phyloP scores from a whole-genome alignment of 441 rosid genomes.

The Metrosideros polymorpha region DNA sequence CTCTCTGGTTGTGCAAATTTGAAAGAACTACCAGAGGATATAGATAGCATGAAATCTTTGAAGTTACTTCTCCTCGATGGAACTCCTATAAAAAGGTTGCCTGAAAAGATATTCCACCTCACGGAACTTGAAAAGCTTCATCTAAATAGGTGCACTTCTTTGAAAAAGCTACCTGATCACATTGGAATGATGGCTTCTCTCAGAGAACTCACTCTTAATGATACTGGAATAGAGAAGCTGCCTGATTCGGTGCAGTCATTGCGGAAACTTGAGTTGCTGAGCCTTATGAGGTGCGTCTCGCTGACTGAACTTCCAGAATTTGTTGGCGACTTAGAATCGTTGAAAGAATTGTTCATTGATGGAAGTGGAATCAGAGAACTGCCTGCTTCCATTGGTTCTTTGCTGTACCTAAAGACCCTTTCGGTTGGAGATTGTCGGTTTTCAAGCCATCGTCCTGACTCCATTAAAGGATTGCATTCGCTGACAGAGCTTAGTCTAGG shows the following conservation, averaged over 20 bases:
- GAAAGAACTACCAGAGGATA: conserved; percentile 32
- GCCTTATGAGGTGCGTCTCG: conserved; percentile 24
- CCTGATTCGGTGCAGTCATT: conserved; percentile 41
- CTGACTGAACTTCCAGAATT: conserved; percentile 34
- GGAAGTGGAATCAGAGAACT: conserved; percentile 24
- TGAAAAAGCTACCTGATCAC: conserved; percentile 28
- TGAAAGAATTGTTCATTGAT: conserved; percentile 15
- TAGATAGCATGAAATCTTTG: conserved; percentile 39
- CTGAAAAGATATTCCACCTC: conserved; percentile 28
- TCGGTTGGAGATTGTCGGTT: conserved; percentile 24
- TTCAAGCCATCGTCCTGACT: conserved; percentile 27
- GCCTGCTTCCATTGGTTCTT: conserved; percentile 25
- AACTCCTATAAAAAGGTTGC: conserved; percentile 40
- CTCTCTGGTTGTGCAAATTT: conserved; percentile 41
- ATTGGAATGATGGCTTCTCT: conserved; percentile 33
- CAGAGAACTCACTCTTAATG: conserved; percentile 25
- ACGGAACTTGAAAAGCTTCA: conserved; percentile 37
- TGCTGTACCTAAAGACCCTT: conserved; percentile 24
- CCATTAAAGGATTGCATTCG: conserved; percentile 31
- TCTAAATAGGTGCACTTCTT: conserved; percentile 23
- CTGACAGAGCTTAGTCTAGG: conserved; percentile 28
- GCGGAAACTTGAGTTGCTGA: conserved; percentile 34
- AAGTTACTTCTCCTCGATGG: conserved; percentile 37
- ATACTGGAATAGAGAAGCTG: conserved; percentile 23
- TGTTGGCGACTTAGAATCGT: conserved; percentile 20